Conservation (phyloP, 1,284 basidiomycete species). For the Trametes polyzona region DNA sequence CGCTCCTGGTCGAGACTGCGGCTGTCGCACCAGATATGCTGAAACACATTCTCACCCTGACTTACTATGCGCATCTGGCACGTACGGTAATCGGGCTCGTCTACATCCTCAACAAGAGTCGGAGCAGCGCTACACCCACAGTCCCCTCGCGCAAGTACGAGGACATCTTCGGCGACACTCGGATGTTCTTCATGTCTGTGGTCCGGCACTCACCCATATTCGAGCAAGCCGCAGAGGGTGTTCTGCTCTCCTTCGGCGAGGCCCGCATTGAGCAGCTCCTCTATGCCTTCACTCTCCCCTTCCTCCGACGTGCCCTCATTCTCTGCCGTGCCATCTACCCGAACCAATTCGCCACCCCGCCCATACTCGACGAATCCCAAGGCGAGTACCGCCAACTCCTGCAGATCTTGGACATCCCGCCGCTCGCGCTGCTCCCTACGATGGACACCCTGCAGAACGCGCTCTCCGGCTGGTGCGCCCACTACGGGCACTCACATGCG, state of each 20-base stretch:
- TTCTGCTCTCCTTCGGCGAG: slow-evolving; percentile 78
- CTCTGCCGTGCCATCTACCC: slow-evolving; percentile 81
- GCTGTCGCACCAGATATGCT: slow-evolving; percentile 88
- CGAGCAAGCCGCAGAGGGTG: slow-evolving; percentile 77
- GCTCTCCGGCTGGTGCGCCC: slow-evolving; percentile 82
- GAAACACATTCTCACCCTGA: slow-evolving; percentile 80
- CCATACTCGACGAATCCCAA: slow-evolving; percentile 35
- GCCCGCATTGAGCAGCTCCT: slow-evolving; percentile 85
- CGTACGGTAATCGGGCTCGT: slow-evolving; percentile 84
- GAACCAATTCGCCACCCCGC: slow-evolving; percentile 56
- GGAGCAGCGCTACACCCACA: slow-evolving; percentile 51
- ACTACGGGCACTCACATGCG: slow-evolving; percentile 77
- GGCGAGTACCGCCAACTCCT: slow-evolving; percentile 85
- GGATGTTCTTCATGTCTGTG: slow-evolving; percentile 86
- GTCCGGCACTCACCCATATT: slow-evolving; percentile 80
- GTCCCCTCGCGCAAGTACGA: slow-evolving; percentile 53
- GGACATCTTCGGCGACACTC: slow-evolving; percentile 75
- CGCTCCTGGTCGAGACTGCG: slow-evolving; percentile 85
- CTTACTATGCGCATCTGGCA: slow-evolving; percentile 89
- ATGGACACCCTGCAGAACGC: slow-evolving; percentile 85
- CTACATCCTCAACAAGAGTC: slow-evolving; percentile 74
- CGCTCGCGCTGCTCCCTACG: slow-evolving; percentile 74
- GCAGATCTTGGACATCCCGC: slow-evolving; percentile 76
- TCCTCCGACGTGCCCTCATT: slow-evolving; percentile 90
- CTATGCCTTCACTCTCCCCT: slow-evolving; percentile 90